Base-by-base conservation (phyloP, 2,329 filamentous ascomycete genomes). In the Aspergillus tanneri region DNA sequence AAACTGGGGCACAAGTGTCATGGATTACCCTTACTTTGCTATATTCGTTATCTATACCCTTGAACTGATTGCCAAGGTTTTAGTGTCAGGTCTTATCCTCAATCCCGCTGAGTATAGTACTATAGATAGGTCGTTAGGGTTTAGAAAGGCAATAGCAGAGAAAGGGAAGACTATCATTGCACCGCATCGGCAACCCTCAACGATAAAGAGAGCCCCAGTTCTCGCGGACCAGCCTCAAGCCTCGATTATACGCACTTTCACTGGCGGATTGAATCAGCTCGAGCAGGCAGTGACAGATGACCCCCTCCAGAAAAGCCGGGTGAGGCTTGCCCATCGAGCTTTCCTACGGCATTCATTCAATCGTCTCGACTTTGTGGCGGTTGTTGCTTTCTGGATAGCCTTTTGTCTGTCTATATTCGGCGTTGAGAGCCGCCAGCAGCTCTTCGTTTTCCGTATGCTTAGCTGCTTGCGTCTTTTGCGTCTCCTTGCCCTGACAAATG, bases 271-370 rank as follows among this genome's bases (percentile, higher is more conserved):
- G 52, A 86, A 87, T 66, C 82, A 86, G 52, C 77, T 81, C 7
- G 77, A 83, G 48, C 73, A 75, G 23, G 72, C 77, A 42, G 56
- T 77, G 71, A 62, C 83, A 69, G 67, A 82, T 72, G 70, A 93
- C 78, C 62, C 78, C 77, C 55, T 88, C 79, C 75, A 95, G 54
- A 87, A 91, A 58, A 89, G 93, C 66, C 85, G 92, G 52, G 80
- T 86, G 57, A 86, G 95, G 55, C 79, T 99, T 46, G 92, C 95
- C 12, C 86, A 93, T 44, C 83, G 93, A 53, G 95, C 93, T 1
- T 97, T 96, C 68, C 74, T 99, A 46, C 84, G 93, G 12, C 93
- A 99, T 69, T 91, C 90, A 1, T 99, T 99, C 73, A 97, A 97
- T 65, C 83, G 93, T 43, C 79, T 97, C 9, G 93, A 99, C 67